These are phyloP conservation scores for Metroxylon sagu DNA, from an alignment of 176 grass and related monocot genomes.

Conservation along the genomic window DNA sequence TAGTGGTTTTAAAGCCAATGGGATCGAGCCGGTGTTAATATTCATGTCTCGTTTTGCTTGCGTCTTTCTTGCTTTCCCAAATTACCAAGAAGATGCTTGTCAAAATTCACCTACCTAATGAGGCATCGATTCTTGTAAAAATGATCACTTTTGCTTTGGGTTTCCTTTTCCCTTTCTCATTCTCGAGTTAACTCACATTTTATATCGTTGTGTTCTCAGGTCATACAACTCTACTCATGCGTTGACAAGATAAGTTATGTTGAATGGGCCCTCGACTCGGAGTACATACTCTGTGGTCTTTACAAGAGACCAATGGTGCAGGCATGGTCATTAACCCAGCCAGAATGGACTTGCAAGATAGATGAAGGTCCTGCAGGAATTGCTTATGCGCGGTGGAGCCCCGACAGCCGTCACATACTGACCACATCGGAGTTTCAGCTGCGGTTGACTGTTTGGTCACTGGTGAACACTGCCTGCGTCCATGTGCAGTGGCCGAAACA, in stretches of 20 bases:
- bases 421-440: constrained; percentile 97
- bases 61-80: no score
- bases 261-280: constrained; percentile 90
- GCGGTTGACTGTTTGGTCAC: constrained; percentile 88
- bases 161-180: no score
- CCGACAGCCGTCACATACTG: constrained; percentile 90
- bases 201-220: constrained; percentile 15
- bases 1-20: no score
- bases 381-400: constrained; percentile 84
- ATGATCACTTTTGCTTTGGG: no score
- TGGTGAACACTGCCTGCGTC: constrained; percentile 82
- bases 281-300: constrained; percentile 84
- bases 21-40: no score
- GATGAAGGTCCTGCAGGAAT: constrained; percentile 89
- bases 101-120: no score
- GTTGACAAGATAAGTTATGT: constrained; percentile 91
- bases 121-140: no score
- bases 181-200: no score
- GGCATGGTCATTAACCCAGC: constrained; percentile 79
- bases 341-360: constrained; percentile 98
- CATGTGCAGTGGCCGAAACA: constrained; percentile 95
- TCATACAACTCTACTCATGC: constrained; percentile 84
- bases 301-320: constrained; percentile 95
- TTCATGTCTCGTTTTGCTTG: no score
- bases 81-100: no score